These are phyloP conservation scores for Echria macrotheca DNA, from an alignment of 495 filamentous ascomycete genomes.

Conservation along the genomic window DNA sequence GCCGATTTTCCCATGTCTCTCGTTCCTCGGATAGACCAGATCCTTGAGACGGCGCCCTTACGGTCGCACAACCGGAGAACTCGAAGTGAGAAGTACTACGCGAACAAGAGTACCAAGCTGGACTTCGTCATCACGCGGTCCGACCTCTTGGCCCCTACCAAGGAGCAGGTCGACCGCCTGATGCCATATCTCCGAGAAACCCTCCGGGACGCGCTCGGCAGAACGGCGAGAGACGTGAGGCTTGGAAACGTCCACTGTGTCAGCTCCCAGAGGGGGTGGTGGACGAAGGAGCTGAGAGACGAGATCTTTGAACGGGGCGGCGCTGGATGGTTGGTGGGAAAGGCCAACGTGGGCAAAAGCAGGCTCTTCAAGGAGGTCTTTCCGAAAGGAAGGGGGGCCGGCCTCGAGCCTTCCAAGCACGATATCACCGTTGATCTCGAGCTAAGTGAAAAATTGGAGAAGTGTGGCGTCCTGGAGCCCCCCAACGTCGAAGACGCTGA, in stretches of 20 bases:
- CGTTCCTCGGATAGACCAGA: slow-evolving; percentile 50
- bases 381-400: slow-evolving; percentile 66
- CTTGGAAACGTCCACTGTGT: slow-evolving; percentile 81
- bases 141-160: slow-evolving; percentile 75
- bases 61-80: slow-evolving; percentile 73
- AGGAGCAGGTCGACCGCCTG: slow-evolving; percentile 72
- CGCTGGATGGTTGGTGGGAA: slow-evolving; percentile 96
- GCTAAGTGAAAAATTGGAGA: too few relatives aligned
- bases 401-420: slow-evolving; percentile 20
- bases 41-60: slow-evolving; percentile 57
- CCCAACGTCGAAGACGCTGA: slow-evolving; percentile 19
- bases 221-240: slow-evolving; percentile 54
- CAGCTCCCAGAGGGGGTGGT: slow-evolving; percentile 78
- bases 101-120: slow-evolving; percentile 60
- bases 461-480: neutral
- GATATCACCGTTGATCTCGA: slow-evolving; percentile 29
- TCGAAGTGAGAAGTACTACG: slow-evolving; percentile 53
- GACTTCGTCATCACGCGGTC: slow-evolving; percentile 87
- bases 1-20: slow-evolving; percentile 95
- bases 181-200: slow-evolving; percentile 75
- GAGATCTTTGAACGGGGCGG: slow-evolving; percentile 74
- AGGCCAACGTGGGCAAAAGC: slow-evolving; percentile 95
- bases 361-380: slow-evolving; percentile 79
- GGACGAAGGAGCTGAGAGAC: slow-evolving; percentile 80
- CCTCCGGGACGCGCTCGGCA: slow-evolving; percentile 65